Evolutionary conservation across 23 red algal genomes (phyloP).

Genomic region (Gracilaria gracilis): DNA sequence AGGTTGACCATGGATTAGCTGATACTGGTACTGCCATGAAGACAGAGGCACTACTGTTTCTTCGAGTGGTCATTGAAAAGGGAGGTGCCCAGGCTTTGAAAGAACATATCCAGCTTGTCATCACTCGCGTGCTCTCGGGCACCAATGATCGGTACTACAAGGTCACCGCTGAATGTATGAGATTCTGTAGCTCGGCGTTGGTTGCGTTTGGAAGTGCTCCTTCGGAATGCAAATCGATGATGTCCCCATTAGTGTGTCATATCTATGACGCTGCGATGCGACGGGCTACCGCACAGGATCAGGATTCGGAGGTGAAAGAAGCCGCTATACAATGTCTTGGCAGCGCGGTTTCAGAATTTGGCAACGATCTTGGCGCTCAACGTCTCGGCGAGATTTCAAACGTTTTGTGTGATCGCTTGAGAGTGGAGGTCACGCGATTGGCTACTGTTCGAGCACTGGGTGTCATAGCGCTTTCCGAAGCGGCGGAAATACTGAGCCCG

Average conservation of each 20-base stretch:
- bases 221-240: slow-evolving; percentile 33
- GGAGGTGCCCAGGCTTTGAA: slow-evolving; percentile 46
- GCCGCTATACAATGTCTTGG: slow-evolving; percentile 71
- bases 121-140: slow-evolving; percentile 47
- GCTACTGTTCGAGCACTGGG: slow-evolving; percentile 59
- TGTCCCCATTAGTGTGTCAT: slow-evolving; percentile 24
- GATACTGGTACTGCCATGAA: slow-evolving; percentile 61
- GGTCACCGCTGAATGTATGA: slow-evolving; percentile 78
- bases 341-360: slow-evolving; percentile 52
- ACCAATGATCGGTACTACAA: slow-evolving; percentile 87
- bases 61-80: slow-evolving; percentile 49
- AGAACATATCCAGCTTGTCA: slow-evolving; percentile 38
- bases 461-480: slow-evolving; percentile 46
- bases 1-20: slow-evolving; percentile 53
- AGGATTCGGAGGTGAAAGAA: slow-evolving; percentile 92
- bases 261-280: slow-evolving; percentile 73
- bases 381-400: slow-evolving; percentile 38
- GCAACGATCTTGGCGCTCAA: slow-evolving; percentile 56
- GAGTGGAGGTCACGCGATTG: slow-evolving; percentile 62
- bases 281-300: slow-evolving; percentile 73
- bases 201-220: slow-evolving; percentile 54
- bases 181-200: slow-evolving; percentile 53
- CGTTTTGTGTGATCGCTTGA: slow-evolving; percentile 65
- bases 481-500: slow-evolving; percentile 27
- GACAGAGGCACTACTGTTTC: slow-evolving; percentile 69